These are phyloP conservation scores for Trichosporon inkin DNA, from an alignment of 1,284 basidiomycete genomes.

Conservation along the genomic window DNA sequence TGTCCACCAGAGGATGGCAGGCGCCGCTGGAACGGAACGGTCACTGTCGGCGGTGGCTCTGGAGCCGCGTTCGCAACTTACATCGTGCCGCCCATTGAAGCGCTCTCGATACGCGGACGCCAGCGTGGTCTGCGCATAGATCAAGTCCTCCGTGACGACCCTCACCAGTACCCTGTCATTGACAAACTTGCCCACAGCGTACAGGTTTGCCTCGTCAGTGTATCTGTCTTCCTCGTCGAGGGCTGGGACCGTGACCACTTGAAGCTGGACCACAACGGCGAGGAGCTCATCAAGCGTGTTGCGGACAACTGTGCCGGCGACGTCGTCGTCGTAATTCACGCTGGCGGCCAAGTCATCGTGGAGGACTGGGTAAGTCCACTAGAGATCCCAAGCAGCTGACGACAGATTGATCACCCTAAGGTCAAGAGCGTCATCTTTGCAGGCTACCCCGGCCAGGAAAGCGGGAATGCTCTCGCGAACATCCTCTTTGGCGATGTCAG, in stretches of 20 bases:
- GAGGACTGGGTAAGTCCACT: slow-evolving; percentile 36
- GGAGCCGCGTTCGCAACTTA: slow-evolving; percentile 46
- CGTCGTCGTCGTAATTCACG: slow-evolving; percentile 71
- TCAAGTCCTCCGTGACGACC: slow-evolving; percentile 40
- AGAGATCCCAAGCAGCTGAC: slow-evolving; percentile 34
- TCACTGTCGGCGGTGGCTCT: slow-evolving; percentile 45
- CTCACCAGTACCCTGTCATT: slow-evolving; percentile 33
- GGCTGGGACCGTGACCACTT: slow-evolving; percentile 49
- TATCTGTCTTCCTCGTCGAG: slow-evolving; percentile 48
- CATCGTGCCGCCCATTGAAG: slow-evolving; percentile 47
- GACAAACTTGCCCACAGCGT: slow-evolving; percentile 36
- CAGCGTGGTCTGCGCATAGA: slow-evolving; percentile 37
- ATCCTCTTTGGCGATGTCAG: slow-evolving; percentile 73
- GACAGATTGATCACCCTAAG: slow-evolving; percentile 44
- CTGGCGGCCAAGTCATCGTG: slow-evolving; percentile 51
- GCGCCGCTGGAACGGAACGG: slow-evolving; percentile 47
- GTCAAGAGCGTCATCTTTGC: slow-evolving; percentile 70
- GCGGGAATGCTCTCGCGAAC: slow-evolving; percentile 68
- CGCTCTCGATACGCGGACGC: slow-evolving; percentile 38
- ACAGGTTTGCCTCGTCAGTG: slow-evolving; percentile 53
- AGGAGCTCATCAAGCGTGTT: slow-evolving; percentile 66
- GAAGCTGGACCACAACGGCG: slow-evolving; percentile 48
- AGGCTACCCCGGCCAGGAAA: slow-evolving; percentile 64
- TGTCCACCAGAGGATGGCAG: slow-evolving; percentile 33
- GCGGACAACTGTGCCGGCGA: slow-evolving; percentile 63